Evolutionary conservation across 116 monocot species (phyloP).

Genomic region (Dioscorea cayenensis): DNA sequence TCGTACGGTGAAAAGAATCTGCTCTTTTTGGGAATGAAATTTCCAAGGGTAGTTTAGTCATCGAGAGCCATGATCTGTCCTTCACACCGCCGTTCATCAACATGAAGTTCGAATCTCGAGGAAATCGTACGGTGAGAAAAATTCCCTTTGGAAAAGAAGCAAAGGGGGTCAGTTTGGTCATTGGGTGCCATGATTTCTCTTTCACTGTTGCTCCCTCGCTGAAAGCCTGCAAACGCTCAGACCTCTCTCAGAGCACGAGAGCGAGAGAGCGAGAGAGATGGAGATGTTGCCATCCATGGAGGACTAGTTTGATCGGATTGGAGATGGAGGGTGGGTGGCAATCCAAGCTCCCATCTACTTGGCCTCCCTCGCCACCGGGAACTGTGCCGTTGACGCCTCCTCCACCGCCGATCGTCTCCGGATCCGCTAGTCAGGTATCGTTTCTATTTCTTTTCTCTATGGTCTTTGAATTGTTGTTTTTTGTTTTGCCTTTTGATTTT

Average conservation of each 20-base stretch:
- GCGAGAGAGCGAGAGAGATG: background rate
- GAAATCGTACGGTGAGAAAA: background rate
- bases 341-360: background rate
- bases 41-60: no score
- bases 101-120: background rate
- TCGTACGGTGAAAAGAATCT: no score
- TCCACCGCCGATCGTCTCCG: background rate
- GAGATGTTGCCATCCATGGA: background rate
- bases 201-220: background rate
- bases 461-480: background rate
- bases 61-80: no score
- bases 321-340: constrained; percentile 6
- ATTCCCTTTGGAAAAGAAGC: background rate
- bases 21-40: no score
- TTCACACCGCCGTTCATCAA: background rate
- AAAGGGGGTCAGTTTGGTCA: background rate
- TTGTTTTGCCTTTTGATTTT: no score
- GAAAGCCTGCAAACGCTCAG: background rate
- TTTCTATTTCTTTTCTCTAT: background rate
- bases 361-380: constrained; percentile 1
- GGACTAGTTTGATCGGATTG: background rate
- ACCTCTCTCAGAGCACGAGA: no score
- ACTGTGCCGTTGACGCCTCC: background rate
- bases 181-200: background rate
- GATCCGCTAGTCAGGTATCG: background rate